Base-by-base conservation (phyloP, 2,329 filamentous ascomycete genomes). In the Sclerotiophoma versabilis region DNA sequence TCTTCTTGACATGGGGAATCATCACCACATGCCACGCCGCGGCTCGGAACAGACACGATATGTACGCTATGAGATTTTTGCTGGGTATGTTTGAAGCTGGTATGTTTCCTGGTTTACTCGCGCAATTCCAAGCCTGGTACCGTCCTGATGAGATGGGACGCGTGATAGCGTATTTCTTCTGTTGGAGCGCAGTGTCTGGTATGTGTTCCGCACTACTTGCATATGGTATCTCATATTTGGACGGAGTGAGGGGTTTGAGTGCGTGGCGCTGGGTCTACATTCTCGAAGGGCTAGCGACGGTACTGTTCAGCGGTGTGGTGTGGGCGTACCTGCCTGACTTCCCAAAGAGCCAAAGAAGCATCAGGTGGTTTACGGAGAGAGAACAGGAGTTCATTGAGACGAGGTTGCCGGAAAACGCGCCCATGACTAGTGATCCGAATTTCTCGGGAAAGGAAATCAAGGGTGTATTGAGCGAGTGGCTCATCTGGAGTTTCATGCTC, bases 281-380 rank as follows among this genome's bases (percentile, higher is more conserved):
- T 11, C 67, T 81, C 1, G 79, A 80, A 59, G 79, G 79, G 2
- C 52, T 80, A 10, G 60, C 66, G 6, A 79, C 79, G 0, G 75
- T 80, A 11, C 39, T 79, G 15, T 78, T 79, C 59, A 68, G 71
- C 15, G 64, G 55, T 5, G 65, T 74, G 12, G 71, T 79, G 1
- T 79, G 66, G 58, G 65, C 70, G 23, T 68, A 75, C 14, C 68
- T 81, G 1, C 79, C 79, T 0, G 79, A 81, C 54, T 80, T 77
- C 46, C 78, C 79, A 5, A 78, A 78, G 54, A 76, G 72, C 0
- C 60, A 67, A 5, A 65, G 76, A 3, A 75, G 71, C 25, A 64
- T 58, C 5, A 62, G 59, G 6, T 79, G 75, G 74, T 71, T 79
- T 36, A 75, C 73, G 0, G 55, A 65, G 1, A 59, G 75, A 23